phyloP scores from a whole-genome alignment of 169 alveolate species.

The Cystoisospora suis region DNA sequence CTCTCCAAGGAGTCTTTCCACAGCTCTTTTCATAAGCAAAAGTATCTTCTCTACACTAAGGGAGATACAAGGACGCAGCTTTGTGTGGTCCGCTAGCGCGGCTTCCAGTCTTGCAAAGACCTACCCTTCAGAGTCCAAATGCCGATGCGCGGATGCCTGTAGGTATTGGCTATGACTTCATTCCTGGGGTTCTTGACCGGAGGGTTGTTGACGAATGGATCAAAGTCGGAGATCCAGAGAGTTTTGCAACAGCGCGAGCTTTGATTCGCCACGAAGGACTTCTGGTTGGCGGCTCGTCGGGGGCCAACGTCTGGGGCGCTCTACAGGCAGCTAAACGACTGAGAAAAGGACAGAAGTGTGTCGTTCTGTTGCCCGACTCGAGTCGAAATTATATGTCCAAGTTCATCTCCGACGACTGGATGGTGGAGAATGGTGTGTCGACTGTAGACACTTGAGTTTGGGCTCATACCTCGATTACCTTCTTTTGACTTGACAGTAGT shows the following conservation, averaged over 20 bases:
- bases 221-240: conserved; percentile 81
- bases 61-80: too few relatives aligned
- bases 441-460: too few relatives aligned
- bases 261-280: conserved; percentile 84
- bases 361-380: conserved; percentile 69
- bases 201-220: conserved; percentile 77
- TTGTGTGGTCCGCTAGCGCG: too few relatives aligned
- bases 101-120: too few relatives aligned
- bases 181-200: conserved; percentile 74
- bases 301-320: conserved; percentile 86
- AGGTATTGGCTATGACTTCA: conserved; percentile 92
- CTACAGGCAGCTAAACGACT: conserved; percentile 72
- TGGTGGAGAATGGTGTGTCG: conserved; percentile 64
- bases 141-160: conserved; percentile 68
- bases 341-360: conserved; percentile 56
- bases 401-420: conserved; percentile 78
- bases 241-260: conserved; percentile 81
- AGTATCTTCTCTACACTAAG: too few relatives aligned
- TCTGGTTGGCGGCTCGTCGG: conserved; percentile 88
- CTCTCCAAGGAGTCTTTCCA: too few relatives aligned
- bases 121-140: too few relatives aligned
- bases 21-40: too few relatives aligned
- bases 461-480: too few relatives aligned
- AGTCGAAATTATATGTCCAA: conserved; percentile 85
- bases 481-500: too few relatives aligned